A percentile compares a stretch with the other conserved stretches of the same genome.
These are phyloP conservation scores for Cutaneotrichosporon cyanovorans DNA, from an alignment of 1,284 basidiomycete species.

Conservation along the genomic window DNA sequence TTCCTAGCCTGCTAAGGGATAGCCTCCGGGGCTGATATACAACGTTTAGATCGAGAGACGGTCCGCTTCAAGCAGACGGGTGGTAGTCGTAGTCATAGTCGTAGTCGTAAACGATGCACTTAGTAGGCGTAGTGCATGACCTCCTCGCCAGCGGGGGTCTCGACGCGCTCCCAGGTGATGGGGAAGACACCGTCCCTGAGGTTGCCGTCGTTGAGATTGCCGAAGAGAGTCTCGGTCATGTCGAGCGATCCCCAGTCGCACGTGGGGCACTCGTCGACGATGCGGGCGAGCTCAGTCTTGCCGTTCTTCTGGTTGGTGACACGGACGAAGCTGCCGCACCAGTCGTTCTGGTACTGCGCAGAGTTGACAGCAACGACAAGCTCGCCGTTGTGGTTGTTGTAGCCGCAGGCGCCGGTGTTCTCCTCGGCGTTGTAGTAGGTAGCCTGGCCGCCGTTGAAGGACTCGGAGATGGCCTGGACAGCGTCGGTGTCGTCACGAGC, in stretches of 20 bases:
- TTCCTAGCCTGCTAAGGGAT: too few relatives aligned
- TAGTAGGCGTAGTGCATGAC: not conserved
- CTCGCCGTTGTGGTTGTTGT: slow-evolving; percentile 28
- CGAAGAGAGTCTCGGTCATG: slow-evolving; percentile 48
- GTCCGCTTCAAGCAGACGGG: too few relatives aligned
- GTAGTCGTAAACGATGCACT: too few relatives aligned
- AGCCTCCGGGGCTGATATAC: too few relatives aligned
- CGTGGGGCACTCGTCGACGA: slow-evolving; percentile 50
- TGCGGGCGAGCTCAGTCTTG: slow-evolving; percentile 54
- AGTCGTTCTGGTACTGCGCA: slow-evolving; percentile 20
- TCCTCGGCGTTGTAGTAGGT: slow-evolving; percentile 40
- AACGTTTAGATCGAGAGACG: too few relatives aligned
- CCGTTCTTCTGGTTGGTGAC: slow-evolving; percentile 59
- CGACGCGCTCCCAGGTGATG: slow-evolving; percentile 15
- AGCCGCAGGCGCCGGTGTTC: slow-evolving; percentile 36
- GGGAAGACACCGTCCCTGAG: slow-evolving; percentile 39
- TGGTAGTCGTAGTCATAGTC: too few relatives aligned
- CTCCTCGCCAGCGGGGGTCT: not conserved
- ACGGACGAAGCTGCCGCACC: slow-evolving; percentile 52
- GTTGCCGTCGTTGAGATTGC: slow-evolving; percentile 28
- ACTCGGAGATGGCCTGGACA: slow-evolving; percentile 14
- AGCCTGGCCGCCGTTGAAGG: not conserved
- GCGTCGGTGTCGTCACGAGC: slow-evolving; percentile 4
- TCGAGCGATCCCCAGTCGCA: slow-evolving; percentile 48
- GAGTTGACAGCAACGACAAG: slow-evolving; percentile 37